A percentile compares a stretch with the other conserved stretches of the same genome.
Evolutionary conservation across 2,329 filamentous ascomycete genomes (phyloP).

Genomic region (Pyrenophora seminiperda): DNA sequence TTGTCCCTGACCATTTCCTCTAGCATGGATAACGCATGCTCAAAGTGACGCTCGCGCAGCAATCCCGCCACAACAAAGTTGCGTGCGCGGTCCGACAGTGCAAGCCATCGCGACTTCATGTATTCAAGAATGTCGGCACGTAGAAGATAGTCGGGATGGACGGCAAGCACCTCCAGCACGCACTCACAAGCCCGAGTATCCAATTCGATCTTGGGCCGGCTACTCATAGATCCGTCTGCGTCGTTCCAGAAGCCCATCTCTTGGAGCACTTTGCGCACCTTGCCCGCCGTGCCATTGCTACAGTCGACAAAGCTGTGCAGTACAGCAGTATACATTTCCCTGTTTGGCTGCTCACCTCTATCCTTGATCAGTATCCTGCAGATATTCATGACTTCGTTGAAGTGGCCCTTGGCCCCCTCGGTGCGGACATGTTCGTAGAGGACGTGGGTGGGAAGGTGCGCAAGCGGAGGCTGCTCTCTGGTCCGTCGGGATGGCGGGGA

Average conservation of each 20-base stretch:
- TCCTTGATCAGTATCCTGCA: slow-evolving; percentile 64
- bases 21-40: slow-evolving; percentile 74
- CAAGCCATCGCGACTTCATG: slow-evolving; percentile 76
- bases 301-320: slow-evolving; percentile 72
- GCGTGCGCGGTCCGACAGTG: slow-evolving; percentile 64
- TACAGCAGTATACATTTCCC: slow-evolving; percentile 72
- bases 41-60: slow-evolving; percentile 80
- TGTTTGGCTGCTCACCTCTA: slow-evolving; percentile 61
- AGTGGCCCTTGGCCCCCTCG: slow-evolving; percentile 32
- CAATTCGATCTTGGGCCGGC: slow-evolving; percentile 62
- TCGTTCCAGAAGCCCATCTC: slow-evolving; percentile 65
- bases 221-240: background rate
- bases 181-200: slow-evolving; percentile 73
- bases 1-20: slow-evolving; percentile 67
- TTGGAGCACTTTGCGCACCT: slow-evolving; percentile 66
- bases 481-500: background rate
- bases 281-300: slow-evolving; percentile 67
- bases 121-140: slow-evolving; percentile 72
- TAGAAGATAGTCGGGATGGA: slow-evolving; percentile 84
- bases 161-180: slow-evolving; percentile 72
- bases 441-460: slow-evolving; percentile 31
- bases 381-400: slow-evolving; percentile 46
- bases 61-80: slow-evolving; percentile 74
- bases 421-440: slow-evolving; percentile 41
- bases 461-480: slow-evolving; percentile 21